Evolutionary conservation across 2,329 filamentous ascomycete species (phyloP), one percentile per base, ranked within the genome.

Genomic region (Exophiala mesophila): DNA sequence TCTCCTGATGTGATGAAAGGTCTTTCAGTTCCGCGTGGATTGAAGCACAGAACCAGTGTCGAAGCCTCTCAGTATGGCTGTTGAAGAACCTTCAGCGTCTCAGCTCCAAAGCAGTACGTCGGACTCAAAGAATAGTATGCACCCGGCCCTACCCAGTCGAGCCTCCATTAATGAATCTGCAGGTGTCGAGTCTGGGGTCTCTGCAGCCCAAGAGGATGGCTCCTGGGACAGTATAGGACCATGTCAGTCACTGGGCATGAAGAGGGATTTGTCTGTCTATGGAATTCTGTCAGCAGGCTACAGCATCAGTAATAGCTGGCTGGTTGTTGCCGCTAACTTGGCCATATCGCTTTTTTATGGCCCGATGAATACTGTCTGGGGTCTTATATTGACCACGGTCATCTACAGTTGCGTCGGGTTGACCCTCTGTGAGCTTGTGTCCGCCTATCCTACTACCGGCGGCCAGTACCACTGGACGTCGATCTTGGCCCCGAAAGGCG

Each of bases 391-490:
- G 3, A 56, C 45, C 9, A 44, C 44, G 12, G 28, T 52, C 17
- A 45, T 60, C 2, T 63, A 63, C 29, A 57, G 59, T 30, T 52
- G 55, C 13, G 49, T 60, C 15, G 26, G 54, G 2, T 53, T 55
- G 2, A 50, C 55, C 4, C 16, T 61, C n/a, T 57, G 57, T 7
- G 58, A 60, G 38, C 42, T 60, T 28, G 55, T 55, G 6, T 55
- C 51, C 33, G 54, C 57, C 13, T 57, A 56, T 28, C 58, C 58
- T 19, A 59, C 56, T 1, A 56, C 58, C 3, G 58, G 58, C 3
- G 57, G 56, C 2, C 57, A 59, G 38, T 60, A 59, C 24, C 55
- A 58, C 37, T 60, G 55, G 44, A 57, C 55, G 0, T 58, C 53
- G 5, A 56, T 58, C 17, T 39, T 60, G 31, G 54, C 55, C 1